Evolutionary conservation across 23 red algal genomes (phyloP).

Genomic region (Pyropia yezoensis): DNA sequence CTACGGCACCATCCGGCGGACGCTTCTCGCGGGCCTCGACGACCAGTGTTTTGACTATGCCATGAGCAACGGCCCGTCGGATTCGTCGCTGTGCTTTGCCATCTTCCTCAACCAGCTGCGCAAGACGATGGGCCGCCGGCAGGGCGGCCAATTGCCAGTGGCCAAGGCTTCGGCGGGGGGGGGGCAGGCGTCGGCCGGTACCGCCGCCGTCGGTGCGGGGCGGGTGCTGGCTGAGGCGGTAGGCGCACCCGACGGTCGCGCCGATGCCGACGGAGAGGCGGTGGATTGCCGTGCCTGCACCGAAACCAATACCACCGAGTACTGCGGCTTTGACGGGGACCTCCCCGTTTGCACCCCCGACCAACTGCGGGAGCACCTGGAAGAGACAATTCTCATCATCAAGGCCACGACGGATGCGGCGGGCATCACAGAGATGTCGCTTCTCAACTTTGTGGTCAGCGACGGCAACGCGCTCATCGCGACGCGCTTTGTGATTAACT

Average conservation of each 20-base stretch:
- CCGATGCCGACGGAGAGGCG: too few species aligned
- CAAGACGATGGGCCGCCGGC: constrained; percentile 16
- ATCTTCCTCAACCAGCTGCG: constrained; percentile 66
- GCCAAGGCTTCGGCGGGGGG: neutral
- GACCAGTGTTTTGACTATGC: constrained; percentile 68
- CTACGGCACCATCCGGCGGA: constrained; percentile 34
- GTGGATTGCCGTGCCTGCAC: too few species aligned
- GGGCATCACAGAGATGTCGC: constrained; percentile 38
- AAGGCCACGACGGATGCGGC: constrained; percentile 3
- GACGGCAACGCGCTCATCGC: constrained; percentile 62
- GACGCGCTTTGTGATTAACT: constrained; percentile 44
- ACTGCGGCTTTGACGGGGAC: too few species aligned
- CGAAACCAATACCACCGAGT: too few species aligned
- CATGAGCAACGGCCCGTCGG: constrained; percentile 56
- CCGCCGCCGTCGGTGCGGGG: too few species aligned
- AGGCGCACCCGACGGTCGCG: too few species aligned
- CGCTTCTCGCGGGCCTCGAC: constrained; percentile 26
- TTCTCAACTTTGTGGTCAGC: constrained; percentile 83
- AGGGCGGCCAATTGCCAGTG: neutral
- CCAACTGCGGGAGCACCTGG: constrained; percentile 25
- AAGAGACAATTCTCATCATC: constrained; percentile 49
- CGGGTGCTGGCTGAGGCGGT: too few species aligned
- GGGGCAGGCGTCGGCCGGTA: neutral
- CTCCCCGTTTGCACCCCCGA: constrained; percentile 14
- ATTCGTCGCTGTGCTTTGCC: constrained; percentile 69